Conservation (phyloP, 495 filamentous ascomycete genomes). For the Corynascus novoguineensis region DNA sequence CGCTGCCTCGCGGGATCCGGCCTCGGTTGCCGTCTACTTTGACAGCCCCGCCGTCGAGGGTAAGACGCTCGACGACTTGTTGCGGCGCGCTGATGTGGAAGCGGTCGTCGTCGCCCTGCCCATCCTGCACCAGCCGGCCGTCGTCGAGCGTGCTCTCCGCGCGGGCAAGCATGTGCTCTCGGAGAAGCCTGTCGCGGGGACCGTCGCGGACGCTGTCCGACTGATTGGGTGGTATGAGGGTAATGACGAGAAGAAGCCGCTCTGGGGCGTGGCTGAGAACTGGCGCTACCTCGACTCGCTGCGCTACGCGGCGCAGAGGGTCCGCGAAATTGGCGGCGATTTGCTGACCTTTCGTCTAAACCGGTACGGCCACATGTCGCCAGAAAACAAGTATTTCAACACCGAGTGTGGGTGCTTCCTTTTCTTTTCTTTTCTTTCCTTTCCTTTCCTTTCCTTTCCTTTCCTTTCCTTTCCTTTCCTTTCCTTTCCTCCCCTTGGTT, state of each 20-base stretch:
- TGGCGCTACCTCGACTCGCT: constrained; percentile 60
- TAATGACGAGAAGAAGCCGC: constrained; percentile 34
- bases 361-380: constrained; percentile 49
- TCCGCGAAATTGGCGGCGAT: constrained; percentile 57
- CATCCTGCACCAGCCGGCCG: constrained; percentile 53
- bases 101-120: constrained; percentile 67
- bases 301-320: constrained; percentile 48
- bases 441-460: too few relatives aligned
- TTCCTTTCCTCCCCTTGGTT: too few relatives aligned
- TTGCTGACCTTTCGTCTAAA: constrained; percentile 59
- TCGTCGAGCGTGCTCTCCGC: constrained; percentile 51
- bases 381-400: constrained; percentile 44
- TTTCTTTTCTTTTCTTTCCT: not conserved
- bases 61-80: constrained; percentile 53
- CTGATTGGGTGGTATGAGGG: constrained; percentile 57
- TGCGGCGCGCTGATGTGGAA: constrained; percentile 57
- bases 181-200: constrained; percentile 74
- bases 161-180: constrained; percentile 74
- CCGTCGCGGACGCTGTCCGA: constrained; percentile 52
- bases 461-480: too few relatives aligned
- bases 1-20: constrained; percentile 24
- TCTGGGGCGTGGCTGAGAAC: constrained; percentile 73
- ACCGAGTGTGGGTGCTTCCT: constrained; percentile 49
- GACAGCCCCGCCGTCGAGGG: constrained; percentile 48
- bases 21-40: constrained; percentile 45